These are phyloP conservation scores for Aquilaria sinensis DNA, from an alignment of 345 rosid genomes.

Conservation along the genomic window DNA sequence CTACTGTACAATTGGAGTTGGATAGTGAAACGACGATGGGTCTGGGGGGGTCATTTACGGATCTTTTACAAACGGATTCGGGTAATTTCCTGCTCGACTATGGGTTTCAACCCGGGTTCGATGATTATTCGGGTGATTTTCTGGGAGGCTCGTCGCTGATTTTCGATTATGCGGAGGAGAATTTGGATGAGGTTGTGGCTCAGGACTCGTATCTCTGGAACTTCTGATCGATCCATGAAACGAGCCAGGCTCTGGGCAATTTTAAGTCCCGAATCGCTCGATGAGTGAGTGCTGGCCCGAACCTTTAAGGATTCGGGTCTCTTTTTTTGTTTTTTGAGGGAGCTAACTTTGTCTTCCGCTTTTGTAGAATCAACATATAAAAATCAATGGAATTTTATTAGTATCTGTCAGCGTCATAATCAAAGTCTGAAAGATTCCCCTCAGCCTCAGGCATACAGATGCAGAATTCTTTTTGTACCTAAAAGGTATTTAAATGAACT, in stretches of 20 bases:
- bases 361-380: not conserved
- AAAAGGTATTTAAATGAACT: too few relatives aligned
- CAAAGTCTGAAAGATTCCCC: too few relatives aligned
- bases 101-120: constrained; percentile 47
- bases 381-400: too few relatives aligned
- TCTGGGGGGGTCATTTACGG: constrained; percentile 25
- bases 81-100: constrained; percentile 30
- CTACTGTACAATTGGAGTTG: constrained; percentile 28
- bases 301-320: constrained; percentile 15
- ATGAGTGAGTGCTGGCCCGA: too few relatives aligned
- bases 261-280: too few relatives aligned
- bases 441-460: too few relatives aligned
- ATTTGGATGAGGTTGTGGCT: constrained; percentile 18
- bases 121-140: constrained; percentile 35
- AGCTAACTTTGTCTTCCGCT: not conserved
- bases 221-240: constrained; percentile 19
- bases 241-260: too few relatives aligned
- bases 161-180: constrained; percentile 30
- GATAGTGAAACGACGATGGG: constrained; percentile 9
- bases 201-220: constrained; percentile 59
- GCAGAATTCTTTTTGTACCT: too few relatives aligned
- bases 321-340: not conserved
- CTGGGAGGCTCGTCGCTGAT: constrained; percentile 19
- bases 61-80: constrained; percentile 21
- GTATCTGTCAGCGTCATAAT: too few relatives aligned